Conservation (phyloP, 345 rosid genomes). For the Microthlaspi erraticum region DNA sequence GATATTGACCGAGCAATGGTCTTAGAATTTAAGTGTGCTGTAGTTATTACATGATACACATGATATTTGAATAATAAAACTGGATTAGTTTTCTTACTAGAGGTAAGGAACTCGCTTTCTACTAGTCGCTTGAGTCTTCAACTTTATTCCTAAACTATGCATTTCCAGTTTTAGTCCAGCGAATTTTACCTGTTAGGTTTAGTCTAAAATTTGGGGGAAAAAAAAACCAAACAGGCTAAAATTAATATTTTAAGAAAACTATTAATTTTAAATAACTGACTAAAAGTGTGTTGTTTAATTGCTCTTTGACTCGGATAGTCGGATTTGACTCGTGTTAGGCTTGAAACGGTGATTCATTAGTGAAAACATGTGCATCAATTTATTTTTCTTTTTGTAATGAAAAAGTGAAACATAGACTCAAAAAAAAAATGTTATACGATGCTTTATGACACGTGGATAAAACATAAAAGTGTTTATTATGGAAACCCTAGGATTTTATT, state of each 20-base stretch:
- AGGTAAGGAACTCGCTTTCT: background rate
- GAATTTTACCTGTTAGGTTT: background rate
- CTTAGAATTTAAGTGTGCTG: conserved; percentile 22
- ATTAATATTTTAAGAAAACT: too few relatives aligned
- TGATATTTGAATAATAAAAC: conserved; percentile 10
- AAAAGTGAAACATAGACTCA: background rate
- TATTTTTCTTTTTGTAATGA: background rate
- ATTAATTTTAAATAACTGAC: background rate
- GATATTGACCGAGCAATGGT: conserved; percentile 43
- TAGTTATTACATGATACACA: background rate
- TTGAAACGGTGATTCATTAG: background rate
- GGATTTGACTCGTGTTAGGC: background rate
- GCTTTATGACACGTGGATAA: background rate
- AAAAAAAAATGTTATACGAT: background rate
- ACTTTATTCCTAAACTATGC: background rate
- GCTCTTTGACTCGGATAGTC: background rate
- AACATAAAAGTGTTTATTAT: background rate
- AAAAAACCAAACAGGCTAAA: too few relatives aligned
- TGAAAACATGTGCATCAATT: too few relatives aligned
- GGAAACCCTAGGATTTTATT: background rate
- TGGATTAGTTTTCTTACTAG: background rate
- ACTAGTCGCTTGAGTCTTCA: background rate
- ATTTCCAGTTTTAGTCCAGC: background rate
- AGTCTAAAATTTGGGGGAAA: background rate
- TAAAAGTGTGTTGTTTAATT: background rate